Evolutionary conservation across 495 filamentous ascomycete species (phyloP).

Genomic region (Hypoxylon cercidicola): DNA sequence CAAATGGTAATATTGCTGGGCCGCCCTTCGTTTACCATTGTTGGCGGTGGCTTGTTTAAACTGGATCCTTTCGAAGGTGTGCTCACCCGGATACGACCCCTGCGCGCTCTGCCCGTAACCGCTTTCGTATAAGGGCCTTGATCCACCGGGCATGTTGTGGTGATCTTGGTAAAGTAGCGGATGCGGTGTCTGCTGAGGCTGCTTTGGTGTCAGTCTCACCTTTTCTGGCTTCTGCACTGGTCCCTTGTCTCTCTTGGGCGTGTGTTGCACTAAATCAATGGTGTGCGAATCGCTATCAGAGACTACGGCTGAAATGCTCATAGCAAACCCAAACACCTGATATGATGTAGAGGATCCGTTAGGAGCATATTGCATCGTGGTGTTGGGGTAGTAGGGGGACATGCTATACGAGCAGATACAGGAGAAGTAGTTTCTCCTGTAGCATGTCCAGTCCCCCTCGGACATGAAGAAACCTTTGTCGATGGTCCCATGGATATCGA

Average conservation of each 20-base stretch:
- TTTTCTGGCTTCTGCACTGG: conserved; percentile 81
- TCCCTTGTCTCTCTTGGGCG: conserved; percentile 93
- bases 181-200: conserved; percentile 26
- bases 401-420: conserved; percentile 85
- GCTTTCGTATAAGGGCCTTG: conserved; percentile 52
- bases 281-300: conserved; percentile 79
- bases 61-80: conserved; percentile 92
- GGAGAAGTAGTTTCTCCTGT: conserved; percentile 93
- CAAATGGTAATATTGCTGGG: conserved; percentile 94
- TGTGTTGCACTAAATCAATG: conserved; percentile 93
- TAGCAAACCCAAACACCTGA: conserved; percentile 74
- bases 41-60: conserved; percentile 97
- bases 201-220: conserved; percentile 73
- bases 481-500: conserved; percentile 84
- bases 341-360: conserved; percentile 52
- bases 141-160: conserved; percentile 44
- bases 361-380: conserved; percentile 53
- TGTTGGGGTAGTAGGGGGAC: conserved; percentile 53
- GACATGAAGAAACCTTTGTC: conserved; percentile 92
- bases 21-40: conserved; percentile 90
- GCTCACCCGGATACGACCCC: conserved; percentile 59
- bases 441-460: conserved; percentile 95
- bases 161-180: conserved; percentile 56
- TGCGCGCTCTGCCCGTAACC: conserved; percentile 47
- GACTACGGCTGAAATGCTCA: conserved; percentile 89